A percentile compares a stretch with the other conserved stretches of the same genome.
These are phyloP conservation scores for Balansia obtecta DNA, from an alignment of 2,329 filamentous ascomycete species.

Conservation along the genomic window DNA sequence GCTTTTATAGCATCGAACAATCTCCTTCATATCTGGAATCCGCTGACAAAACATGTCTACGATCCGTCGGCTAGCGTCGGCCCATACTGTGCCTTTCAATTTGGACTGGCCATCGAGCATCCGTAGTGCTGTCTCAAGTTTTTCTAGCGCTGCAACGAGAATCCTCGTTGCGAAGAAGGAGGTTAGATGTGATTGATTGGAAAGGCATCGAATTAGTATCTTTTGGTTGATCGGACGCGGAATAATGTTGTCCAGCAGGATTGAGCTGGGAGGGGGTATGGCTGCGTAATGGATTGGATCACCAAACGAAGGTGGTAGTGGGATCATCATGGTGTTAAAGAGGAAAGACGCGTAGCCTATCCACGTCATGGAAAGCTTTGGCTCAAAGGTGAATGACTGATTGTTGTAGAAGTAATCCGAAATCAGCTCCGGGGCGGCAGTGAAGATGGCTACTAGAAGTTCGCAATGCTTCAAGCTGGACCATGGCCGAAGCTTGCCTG, in stretches of 20 bases:
- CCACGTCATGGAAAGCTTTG: slow-evolving; percentile 88
- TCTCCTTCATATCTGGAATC: slow-evolving; percentile 70
- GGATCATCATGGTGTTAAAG: slow-evolving; percentile 66
- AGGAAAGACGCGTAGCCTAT: slow-evolving; percentile 85
- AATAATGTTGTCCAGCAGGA: slow-evolving; percentile 76
- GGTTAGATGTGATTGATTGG: slow-evolving; percentile 64
- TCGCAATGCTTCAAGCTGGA: slow-evolving; percentile 71
- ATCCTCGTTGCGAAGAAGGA: slow-evolving; percentile 77
- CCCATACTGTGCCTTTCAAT: slow-evolving; percentile 43
- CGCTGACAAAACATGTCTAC: slow-evolving; percentile 64
- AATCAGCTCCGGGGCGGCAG: slow-evolving; percentile 70
- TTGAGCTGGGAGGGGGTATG: slow-evolving; percentile 63
- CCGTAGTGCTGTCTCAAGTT: slow-evolving; percentile 52
- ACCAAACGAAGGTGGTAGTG: slow-evolving; percentile 62
- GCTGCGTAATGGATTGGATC: slow-evolving; percentile 46
- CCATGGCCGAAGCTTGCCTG: slow-evolving; percentile 71
- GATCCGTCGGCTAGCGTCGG: slow-evolving; percentile 54
- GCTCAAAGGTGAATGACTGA: slow-evolving; percentile 72
- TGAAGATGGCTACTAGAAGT: slow-evolving; percentile 68
- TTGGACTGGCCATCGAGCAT: slow-evolving; percentile 40
- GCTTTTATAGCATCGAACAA: slow-evolving; percentile 61
- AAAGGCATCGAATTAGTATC: slow-evolving; percentile 65
- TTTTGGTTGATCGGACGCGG: slow-evolving; percentile 74
- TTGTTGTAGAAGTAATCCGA: slow-evolving; percentile 78
- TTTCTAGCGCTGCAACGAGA: slow-evolving; percentile 65